These are phyloP conservation scores for Fusarium verrucosum DNA, from an alignment of 2,329 filamentous ascomycete species.

Conservation along the genomic window DNA sequence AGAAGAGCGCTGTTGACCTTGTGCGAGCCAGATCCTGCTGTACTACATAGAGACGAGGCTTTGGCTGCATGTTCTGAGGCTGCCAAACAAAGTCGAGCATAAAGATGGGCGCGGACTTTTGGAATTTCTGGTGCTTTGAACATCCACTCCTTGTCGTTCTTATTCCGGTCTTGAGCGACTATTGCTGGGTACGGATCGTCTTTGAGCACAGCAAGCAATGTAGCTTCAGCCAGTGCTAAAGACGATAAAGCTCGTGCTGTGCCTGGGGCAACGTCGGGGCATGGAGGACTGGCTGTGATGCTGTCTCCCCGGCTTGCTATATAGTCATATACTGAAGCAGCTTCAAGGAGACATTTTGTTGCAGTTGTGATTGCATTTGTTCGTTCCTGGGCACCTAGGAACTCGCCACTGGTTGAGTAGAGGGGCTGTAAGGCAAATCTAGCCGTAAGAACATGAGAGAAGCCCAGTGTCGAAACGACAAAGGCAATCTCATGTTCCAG, in stretches of 20 bases:
- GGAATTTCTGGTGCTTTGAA: conserved; percentile 88
- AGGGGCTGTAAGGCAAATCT: conserved; percentile 77
- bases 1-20: conserved; percentile 73
- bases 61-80: conserved; percentile 87
- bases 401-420: conserved; percentile 71
- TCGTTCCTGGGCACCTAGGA: conserved; percentile 71
- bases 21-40: conserved; percentile 50
- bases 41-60: conserved; percentile 64
- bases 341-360: conserved; percentile 79
- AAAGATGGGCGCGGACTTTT: conserved; percentile 87
- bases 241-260: conserved; percentile 66
- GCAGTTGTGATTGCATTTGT: conserved; percentile 75
- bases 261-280: conserved; percentile 62
- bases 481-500: conserved; percentile 88
- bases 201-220: conserved; percentile 87
- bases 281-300: conserved; percentile 54
- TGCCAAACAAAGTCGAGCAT: conserved; percentile 86
- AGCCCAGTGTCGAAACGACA: conserved; percentile 78
- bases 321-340: conserved; percentile 80
- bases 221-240: conserved; percentile 86
- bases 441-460: conserved; percentile 76
- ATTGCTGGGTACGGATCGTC: conserved; percentile 91
- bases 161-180: conserved; percentile 82
- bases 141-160: conserved; percentile 94
- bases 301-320: conserved; percentile 66